A percentile compares a stretch with the other conserved stretches of the same genome.
Evolutionary conservation across 257 asterid genomes (phyloP).

Genomic region (Forsythia viridissima): DNA sequence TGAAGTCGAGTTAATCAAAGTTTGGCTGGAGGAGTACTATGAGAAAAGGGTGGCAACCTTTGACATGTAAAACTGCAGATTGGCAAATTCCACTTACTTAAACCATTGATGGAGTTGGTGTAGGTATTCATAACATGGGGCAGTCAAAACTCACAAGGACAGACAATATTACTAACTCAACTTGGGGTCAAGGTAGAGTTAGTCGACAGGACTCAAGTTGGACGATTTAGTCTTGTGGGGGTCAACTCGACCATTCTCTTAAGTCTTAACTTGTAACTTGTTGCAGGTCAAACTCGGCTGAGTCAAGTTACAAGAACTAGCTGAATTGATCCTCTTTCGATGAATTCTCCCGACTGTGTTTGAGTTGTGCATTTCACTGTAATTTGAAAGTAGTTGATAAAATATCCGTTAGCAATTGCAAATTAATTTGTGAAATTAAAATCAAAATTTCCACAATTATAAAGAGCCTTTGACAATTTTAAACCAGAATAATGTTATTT

Average conservation of each 20-base stretch:
- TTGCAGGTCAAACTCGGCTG: background rate
- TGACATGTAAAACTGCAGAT: constrained; percentile 29
- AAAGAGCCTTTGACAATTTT: no score
- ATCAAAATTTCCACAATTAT: no score
- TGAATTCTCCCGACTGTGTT: no score
- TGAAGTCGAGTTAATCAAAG: constrained; percentile 58
- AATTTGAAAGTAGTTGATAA: no score
- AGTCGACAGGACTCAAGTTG: background rate
- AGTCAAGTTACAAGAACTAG: no score
- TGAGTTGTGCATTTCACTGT: no score
- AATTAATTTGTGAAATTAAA: no score
- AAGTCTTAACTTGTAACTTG: background rate
- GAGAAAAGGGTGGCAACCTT: constrained; percentile 35
- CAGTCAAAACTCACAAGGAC: background rate
- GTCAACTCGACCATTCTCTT: background rate
- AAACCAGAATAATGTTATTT: no score
- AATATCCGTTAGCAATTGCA: no score
- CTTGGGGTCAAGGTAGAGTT: background rate
- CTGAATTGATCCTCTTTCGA: no score
- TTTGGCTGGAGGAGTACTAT: constrained; percentile 65
- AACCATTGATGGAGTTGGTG: background rate
- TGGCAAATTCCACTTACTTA: background rate
- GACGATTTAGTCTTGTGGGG: background rate
- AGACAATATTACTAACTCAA: background rate
- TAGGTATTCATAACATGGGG: background rate